phyloP scores from a whole-genome alignment of 306 rosid species.

The Fragaria iinumae region DNA sequence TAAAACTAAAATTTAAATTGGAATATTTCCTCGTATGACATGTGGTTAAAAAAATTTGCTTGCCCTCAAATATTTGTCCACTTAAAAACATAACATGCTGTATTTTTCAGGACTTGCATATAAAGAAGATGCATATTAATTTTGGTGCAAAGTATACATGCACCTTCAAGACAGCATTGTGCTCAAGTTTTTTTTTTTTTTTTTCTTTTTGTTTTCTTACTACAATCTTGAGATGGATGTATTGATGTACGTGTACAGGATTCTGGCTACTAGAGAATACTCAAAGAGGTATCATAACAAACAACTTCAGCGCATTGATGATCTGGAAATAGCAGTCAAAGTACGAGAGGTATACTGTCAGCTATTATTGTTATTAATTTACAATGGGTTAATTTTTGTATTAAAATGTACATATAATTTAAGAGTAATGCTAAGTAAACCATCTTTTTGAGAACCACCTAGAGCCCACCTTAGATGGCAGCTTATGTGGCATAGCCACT shows the following conservation, averaged over 20 bases:
- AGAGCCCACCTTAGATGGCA: too few relatives aligned
- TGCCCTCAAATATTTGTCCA: not conserved
- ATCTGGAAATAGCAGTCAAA: slow-evolving; percentile 25
- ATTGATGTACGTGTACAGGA: not conserved
- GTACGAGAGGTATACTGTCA: slow-evolving; percentile 21
- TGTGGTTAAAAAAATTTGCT: not conserved
- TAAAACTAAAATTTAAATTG: not conserved
- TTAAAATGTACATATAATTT: not conserved
- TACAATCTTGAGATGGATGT: not conserved
- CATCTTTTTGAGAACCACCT: too few relatives aligned
- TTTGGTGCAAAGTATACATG: too few relatives aligned
- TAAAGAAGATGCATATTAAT: not conserved
- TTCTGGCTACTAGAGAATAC: slow-evolving; percentile 20
- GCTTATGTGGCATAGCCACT: too few relatives aligned
- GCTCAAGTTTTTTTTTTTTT: not conserved
- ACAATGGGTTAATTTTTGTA: not conserved
- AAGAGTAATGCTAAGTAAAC: too few relatives aligned
- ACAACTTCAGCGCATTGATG: slow-evolving; percentile 6
- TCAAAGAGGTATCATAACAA: slow-evolving; percentile 31
- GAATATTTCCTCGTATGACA: not conserved
- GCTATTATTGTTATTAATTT: not conserved
- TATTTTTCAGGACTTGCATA: not conserved
- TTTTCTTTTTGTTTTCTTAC: too few relatives aligned
- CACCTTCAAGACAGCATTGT: not conserved
- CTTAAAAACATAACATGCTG: not conserved